A percentile compares a stretch with the other conserved stretches of the same genome.
phyloP scores from a whole-genome alignment of 345 rosid genomes.

The Murraya koenigii region DNA sequence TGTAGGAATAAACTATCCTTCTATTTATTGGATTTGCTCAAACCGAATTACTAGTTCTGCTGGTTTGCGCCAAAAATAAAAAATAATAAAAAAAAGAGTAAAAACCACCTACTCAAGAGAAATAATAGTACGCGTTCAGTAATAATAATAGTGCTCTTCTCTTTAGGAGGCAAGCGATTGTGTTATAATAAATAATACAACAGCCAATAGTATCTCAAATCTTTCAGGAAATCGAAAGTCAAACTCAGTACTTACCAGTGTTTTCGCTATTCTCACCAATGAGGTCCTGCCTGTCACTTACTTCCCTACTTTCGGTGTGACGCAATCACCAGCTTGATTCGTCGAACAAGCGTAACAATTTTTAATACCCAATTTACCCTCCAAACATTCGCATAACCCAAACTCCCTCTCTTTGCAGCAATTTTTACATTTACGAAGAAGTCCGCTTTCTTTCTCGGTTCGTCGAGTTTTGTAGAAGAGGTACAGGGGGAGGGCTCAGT shows the following conservation, averaged over 20 bases:
- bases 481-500: slow-evolving; percentile 10
- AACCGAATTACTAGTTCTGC: neutral
- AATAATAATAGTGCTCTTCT: too few relatives aligned
- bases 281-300: neutral
- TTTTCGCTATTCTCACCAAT: neutral
- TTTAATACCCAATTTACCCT: slow-evolving; percentile 30
- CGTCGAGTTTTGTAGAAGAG: slow-evolving; percentile 7
- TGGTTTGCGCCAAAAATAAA: neutral
- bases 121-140: too few relatives aligned
- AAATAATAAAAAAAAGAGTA: neutral
- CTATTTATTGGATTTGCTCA: neutral
- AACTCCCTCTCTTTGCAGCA: neutral
- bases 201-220: neutral
- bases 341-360: neutral
- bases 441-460: slow-evolving; percentile 4
- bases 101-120: neutral
- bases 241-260: neutral
- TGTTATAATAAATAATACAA: neutral
- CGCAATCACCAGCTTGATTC: neutral
- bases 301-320: neutral
- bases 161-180: too few relatives aligned
- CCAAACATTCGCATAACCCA: slow-evolving; percentile 23
- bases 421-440: neutral
- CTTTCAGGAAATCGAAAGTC: neutral
- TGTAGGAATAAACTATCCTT: too few relatives aligned